Base-by-base conservation (phyloP, 176 grass and related monocot genomes). In the Rhipidocladum racemiflorum region DNA sequence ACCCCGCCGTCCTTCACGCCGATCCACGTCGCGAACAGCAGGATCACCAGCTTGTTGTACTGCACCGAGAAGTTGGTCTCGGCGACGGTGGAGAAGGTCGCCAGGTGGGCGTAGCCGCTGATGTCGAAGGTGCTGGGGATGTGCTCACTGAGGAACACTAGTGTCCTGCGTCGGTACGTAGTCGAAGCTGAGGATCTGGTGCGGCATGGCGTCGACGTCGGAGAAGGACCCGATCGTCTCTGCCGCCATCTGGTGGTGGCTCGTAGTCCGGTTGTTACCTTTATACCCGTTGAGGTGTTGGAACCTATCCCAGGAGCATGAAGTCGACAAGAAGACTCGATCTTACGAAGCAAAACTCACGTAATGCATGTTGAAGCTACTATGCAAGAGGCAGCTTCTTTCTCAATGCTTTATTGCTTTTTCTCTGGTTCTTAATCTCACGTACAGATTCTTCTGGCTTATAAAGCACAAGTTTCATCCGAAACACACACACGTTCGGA, bases 61-160 rank as follows among this genome's bases (percentile, higher is more conserved):
- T 88, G 91, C 32, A 84, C 83, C n/a, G 91, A 90, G 44, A 93
- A 80, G 87, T 90, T 93, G 86, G 88, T 91, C 61, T 97, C 86
- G 15, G 88, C 83, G 55, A 82, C 36, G 39, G 87, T 72, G 32
- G 91, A 93, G 24, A 97, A 67, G 7, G 66, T 34, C 48, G 91
- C 91, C 62, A 93, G 81, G 8, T 30, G 21, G 0, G 79, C 57
- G 62, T 93, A 89, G 35, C 81, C 88, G 34, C 77, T 36, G 38
- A 87, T 77, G 83, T 84, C 91, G 17, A 93, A 72, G 20, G 74
- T 83, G 85, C 85, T 73, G 4, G 86, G 91, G 53, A 97, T 93
- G 74, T 93, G 88, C 82, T 96, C 93, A 55, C 89, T 32, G 5
- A 89, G 83, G 74, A 92, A 92, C 28, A 89, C 56, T 60, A 89